phyloP scores from a whole-genome alignment of 495 filamentous ascomycete species.

The Oidiodendron maius region DNA sequence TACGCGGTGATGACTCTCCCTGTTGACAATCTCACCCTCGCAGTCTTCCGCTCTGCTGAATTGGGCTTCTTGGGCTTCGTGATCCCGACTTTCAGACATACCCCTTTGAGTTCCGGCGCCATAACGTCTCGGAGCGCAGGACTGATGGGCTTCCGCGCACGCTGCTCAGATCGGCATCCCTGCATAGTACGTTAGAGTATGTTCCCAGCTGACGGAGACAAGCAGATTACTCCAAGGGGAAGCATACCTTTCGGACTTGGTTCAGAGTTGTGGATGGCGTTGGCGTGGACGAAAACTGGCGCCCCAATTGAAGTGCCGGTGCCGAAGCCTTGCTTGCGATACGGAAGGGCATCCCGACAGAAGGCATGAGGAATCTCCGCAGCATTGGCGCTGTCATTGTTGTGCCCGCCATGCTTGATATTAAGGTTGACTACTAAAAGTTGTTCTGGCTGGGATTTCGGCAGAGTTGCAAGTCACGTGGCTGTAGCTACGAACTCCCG shows the following conservation, averaged over 20 bases:
- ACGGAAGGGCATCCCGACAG: slow-evolving; percentile 14
- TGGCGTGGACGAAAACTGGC: slow-evolving; percentile 44
- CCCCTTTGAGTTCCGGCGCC: slow-evolving; percentile 83
- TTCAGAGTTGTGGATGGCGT: slow-evolving; percentile 51
- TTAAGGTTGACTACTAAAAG: not conserved
- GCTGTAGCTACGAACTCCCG: too few relatives aligned
- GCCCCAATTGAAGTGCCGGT: slow-evolving; percentile 3
- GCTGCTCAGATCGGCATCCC: slow-evolving; percentile 69
- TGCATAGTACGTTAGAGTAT: slow-evolving; percentile 24
- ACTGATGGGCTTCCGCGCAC: slow-evolving; percentile 74
- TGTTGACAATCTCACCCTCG: slow-evolving; percentile 78
- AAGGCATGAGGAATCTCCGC: slow-evolving; percentile 17
- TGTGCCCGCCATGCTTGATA: slow-evolving; percentile 2
- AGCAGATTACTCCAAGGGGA: not conserved
- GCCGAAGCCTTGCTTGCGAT: slow-evolving; percentile 5
- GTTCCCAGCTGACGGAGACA: not conserved
- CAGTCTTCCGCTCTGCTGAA: slow-evolving; percentile 89
- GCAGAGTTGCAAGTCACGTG: too few relatives aligned
- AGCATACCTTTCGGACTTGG: slow-evolving; percentile 48
- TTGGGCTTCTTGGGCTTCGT: slow-evolving; percentile 98
- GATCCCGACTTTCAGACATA: slow-evolving; percentile 86
- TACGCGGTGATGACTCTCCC: slow-evolving; percentile 83
- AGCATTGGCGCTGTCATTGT: slow-evolving; percentile 38
- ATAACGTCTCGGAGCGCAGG: slow-evolving; percentile 67
- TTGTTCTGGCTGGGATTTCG: slow-evolving; percentile 1